Base-by-base conservation (phyloP, 352 stramenopile genomes). In the Halophytophthora polymorphica region DNA sequence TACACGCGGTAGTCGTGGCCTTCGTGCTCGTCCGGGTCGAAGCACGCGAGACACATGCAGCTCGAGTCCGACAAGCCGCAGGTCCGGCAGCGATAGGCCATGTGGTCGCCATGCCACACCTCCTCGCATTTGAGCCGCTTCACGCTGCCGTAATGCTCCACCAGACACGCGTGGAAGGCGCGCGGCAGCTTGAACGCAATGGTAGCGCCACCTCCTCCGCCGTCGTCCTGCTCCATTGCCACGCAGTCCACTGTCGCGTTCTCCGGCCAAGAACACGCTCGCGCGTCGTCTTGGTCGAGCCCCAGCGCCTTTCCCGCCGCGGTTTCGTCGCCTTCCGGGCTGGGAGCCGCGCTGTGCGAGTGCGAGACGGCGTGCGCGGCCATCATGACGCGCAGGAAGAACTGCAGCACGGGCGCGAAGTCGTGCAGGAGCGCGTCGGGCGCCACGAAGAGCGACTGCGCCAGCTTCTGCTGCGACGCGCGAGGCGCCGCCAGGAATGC, bases 61-160 rank as follows among this genome's bases (percentile, higher is more conserved):
- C 80, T 91, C 44, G 83, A 93, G 58, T 93, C 83, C n/a, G 78
- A 90, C 5, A 93, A 61, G 0, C 83, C 83, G 57, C 83, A 93
- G 11, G 83, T 93, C 3, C 77, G 64, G 50, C 83, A 93, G 25
- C 83, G 72, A 52, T 93, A 93, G 13, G 83, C 83, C 78, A 93
- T 93, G 61, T 93, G 83, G 61, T 91, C 80, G 39, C 83, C 80
- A 44, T 91, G 78, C 83, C 83, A 93, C n/a, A 93, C 83, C 60
- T 90, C 79, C 58, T 89, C 83, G 46, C 83, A 93, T 66, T 93
- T 93, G 48, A 69, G 77, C 6, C 71, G 75, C 68, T 86, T 71
- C 8, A 88, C 73, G 23, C 70, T 85, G 43, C 79, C 83, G 54
- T 88, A 90, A 12, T 61, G 53, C 2, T 61, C 51, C 1, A 72